Base-by-base conservation (phyloP, 345 rosid species). In the Cochlearia excelsa region DNA sequence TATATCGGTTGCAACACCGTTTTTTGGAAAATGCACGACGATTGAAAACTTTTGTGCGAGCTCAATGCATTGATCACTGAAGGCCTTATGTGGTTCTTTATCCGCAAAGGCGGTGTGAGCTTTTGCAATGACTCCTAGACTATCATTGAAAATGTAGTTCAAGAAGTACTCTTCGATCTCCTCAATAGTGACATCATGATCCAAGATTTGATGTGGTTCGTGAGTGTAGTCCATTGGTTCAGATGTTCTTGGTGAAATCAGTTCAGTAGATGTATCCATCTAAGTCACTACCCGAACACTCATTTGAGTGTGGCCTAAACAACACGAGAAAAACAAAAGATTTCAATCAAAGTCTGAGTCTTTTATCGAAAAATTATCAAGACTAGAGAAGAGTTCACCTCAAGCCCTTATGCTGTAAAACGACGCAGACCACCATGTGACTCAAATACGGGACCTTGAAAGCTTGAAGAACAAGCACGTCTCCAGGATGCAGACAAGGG, bases 261-360 rank as follows among this genome's bases (percentile, higher is more conserved):
- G 39, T 43, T 80, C 84, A 87, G 61, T 84, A 87, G 41, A 83
- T 77, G 67, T 87, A 89, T 34, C 95, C 95, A 65, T 87, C 89
- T 73, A 87, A 66, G 71, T 84, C 92, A 77, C 95, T 84, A 52
- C 91, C 95, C 0, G 88, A 82, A 39, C 95, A 84, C 57, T 87
- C 91, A 45, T 82, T 82, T 35, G 95, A 84, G 54, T 87, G 95
- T 4, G 95, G 91, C 73, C 95, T 87, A 50, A 34, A 47, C 38
- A n/a, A 27, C 56, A 46, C n/a, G 26, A 45, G 5, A 16, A 10
- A 6, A 9, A 31, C 8, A 33, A 3, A 26, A 69, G 7, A 61
- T 37, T 34, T 39, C 8, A 69, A 43, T 42, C 42, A 50, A 57
- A 26, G 2, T 31, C 33, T 0, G 3, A 50, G 35, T 11, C 57